A percentile compares a stretch with the other conserved stretches of the same genome.
phyloP scores from a whole-genome alignment of 768 basidiomycete species.

The Rhizopogon vesiculosus region DNA sequence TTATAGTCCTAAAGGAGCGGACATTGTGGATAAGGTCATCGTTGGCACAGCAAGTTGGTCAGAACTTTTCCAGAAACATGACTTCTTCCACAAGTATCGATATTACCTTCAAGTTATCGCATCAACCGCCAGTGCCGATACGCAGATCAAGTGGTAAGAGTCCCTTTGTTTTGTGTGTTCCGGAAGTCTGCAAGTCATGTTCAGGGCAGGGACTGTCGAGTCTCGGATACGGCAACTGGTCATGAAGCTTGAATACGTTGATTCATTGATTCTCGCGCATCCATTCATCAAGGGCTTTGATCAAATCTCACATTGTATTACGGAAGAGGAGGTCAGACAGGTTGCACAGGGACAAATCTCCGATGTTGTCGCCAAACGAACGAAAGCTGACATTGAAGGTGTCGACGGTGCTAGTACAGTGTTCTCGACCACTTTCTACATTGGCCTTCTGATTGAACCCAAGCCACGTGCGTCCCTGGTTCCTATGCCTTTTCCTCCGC shows the following conservation, averaged over 20 bases:
- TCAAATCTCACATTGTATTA: slow-evolving; percentile 76
- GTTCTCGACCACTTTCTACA: slow-evolving; percentile 96
- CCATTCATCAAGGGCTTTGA: slow-evolving; percentile 95
- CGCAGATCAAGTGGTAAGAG: slow-evolving; percentile 88
- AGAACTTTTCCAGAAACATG: slow-evolving; percentile 91
- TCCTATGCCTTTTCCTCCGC: slow-evolving; percentile 8
- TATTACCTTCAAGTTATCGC: slow-evolving; percentile 97
- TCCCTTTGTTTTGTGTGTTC: not conserved
- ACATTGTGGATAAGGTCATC: slow-evolving; percentile 91
- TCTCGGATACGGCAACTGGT: slow-evolving; percentile 93
- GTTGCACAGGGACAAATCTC: slow-evolving; percentile 88
- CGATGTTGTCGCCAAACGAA: slow-evolving; percentile 64
- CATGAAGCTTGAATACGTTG: slow-evolving; percentile 96
- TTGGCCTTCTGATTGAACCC: slow-evolving; percentile 88
- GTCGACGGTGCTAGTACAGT: slow-evolving; percentile 77
- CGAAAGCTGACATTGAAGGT: slow-evolving; percentile 72
- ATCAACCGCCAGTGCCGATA: slow-evolving; percentile 76
- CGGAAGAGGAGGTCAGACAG: slow-evolving; percentile 81
- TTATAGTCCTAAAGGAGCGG: slow-evolving; percentile 60
- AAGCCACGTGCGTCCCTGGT: slow-evolving; percentile 67
- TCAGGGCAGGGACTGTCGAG: slow-evolving; percentile 95
- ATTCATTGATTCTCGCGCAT: slow-evolving; percentile 87
- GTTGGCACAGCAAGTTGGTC: slow-evolving; percentile 82
- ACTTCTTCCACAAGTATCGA: slow-evolving; percentile 95
- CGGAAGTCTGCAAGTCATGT: slow-evolving; percentile 10